Conservation (phyloP, 371 early-diverging fungal species). For the Funneliformis caledonium region DNA sequence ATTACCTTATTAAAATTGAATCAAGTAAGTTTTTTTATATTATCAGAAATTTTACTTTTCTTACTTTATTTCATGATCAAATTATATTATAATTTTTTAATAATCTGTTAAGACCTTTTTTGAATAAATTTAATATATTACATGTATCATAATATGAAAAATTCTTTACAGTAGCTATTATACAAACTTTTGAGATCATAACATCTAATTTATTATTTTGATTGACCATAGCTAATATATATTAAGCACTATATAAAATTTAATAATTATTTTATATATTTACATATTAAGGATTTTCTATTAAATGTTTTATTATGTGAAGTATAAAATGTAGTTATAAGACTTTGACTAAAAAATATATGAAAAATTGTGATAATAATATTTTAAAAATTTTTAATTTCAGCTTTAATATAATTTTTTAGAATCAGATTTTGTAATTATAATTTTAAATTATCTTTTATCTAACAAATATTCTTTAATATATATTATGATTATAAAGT, state of each 20-base stretch:
- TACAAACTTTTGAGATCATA: neutral
- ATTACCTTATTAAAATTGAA: too few relatives aligned
- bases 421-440: conserved; percentile 6
- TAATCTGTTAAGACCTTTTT: too few relatives aligned
- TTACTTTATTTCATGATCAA: too few relatives aligned
- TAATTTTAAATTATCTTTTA: neutral
- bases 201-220: neutral
- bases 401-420: neutral
- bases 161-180: neutral
- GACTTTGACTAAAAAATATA: neutral
- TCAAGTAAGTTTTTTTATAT: too few relatives aligned
- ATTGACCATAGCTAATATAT: neutral
- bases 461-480: neutral
- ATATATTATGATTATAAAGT: neutral
- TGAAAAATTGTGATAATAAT: neutral
- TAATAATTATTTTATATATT: conserved; percentile 4
- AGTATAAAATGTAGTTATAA: neutral
- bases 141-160: neutral
- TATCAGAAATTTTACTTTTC: too few relatives aligned
- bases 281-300: neutral
- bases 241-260: neutral
- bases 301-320: conserved; percentile 11
- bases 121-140: conserved; percentile 7
- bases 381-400: conserved; percentile 14
- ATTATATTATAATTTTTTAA: too few relatives aligned